Base-by-base conservation (phyloP, 83 land plant species). In the Isoetes engelmannii region DNA sequence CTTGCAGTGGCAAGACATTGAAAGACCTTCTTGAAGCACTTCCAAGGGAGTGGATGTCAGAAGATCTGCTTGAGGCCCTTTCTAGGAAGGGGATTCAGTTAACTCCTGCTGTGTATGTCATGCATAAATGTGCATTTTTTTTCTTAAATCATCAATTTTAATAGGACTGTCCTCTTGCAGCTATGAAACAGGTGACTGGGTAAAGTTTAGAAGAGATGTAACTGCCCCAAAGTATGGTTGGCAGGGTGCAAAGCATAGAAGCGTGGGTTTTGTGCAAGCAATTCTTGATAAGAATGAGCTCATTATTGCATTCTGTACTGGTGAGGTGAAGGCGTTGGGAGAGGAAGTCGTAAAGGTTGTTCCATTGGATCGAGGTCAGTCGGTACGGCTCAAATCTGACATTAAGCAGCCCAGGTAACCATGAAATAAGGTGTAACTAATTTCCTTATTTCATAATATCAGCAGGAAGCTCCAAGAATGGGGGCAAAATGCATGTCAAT, bases 1-100 rank as follows among this genome's bases (percentile, higher is more conserved):
- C 7, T 18, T 64, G 43, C 79, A 92, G 97, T 80, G 97, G 97
- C 18, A 86, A 82, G 82, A 92, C 88, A 7, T 81, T 92, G 45
- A 67, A 86, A 55, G 94, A 92, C 71, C 81, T 89, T 69, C 67
- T 92, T 55, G 97, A 92, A 71, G 84, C 83, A 37, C 81, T 92
- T 41, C 97, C 90, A 37, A 81, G 97, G 19, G 97, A 92, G 73
- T 92, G 97, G 97, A 81, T 92, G 42, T 83, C 93, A 55, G 97
- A 92, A 83, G 97, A 92, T 63, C 70, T 92, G 62, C 80, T 84
- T 81, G 94, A 89, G 51, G 85, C 88, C 44, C 84, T 92, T 5
- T 45, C 48, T 18, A 62, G 57, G 37, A 89, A 80, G 75, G 88
- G 90, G 55, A 75, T 92, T 67, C 78, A 84, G 65, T 75, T 92